Evolutionary conservation across 73 alveolate species (phyloP).

Genomic region (Paramecium sonneborni): DNA sequence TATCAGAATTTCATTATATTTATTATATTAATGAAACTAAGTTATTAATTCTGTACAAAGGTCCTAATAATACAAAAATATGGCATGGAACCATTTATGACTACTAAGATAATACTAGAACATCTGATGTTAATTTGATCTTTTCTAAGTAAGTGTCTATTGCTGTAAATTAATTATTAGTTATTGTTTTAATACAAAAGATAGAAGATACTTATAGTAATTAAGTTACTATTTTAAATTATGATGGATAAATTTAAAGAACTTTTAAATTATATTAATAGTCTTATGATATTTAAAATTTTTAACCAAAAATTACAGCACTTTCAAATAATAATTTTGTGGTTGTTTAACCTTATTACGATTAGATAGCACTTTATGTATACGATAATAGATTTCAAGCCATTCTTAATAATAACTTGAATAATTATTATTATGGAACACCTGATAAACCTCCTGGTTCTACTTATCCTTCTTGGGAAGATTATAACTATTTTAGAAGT

Average conservation of each 20-base stretch:
- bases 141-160: neutral
- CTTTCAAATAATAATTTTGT: slow-evolving; percentile 12
- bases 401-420: neutral
- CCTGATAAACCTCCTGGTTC: too few relatives aligned
- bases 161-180: neutral
- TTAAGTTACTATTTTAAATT: neutral
- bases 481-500: neutral
- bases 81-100: neutral
- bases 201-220: neutral
- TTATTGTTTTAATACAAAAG: neutral
- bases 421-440: neutral
- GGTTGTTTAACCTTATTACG: neutral
- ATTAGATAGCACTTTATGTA: neutral
- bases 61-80: neutral
- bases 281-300: neutral
- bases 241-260: neutral
- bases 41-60: neutral
- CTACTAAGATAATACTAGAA: neutral
- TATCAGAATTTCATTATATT: neutral
- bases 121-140: neutral
- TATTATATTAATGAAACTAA: neutral
- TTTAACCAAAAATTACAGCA: neutral
- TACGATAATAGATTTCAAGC: neutral
- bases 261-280: neutral
- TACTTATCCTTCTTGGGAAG: neutral